Conservation (phyloP, 1,139 yeast genomes). For the Lodderomyces beijingensis region DNA sequence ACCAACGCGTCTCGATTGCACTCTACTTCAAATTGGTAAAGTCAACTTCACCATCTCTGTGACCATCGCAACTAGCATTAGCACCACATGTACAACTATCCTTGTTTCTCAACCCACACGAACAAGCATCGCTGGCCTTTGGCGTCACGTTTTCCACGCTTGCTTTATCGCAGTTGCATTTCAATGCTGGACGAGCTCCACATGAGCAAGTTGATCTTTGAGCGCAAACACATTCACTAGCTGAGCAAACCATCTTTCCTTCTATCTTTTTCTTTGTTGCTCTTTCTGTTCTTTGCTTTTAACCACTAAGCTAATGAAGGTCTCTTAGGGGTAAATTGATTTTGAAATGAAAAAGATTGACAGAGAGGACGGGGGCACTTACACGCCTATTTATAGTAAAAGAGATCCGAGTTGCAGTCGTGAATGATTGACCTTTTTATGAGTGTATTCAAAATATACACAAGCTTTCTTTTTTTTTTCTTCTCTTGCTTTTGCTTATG, state of each 20-base stretch:
- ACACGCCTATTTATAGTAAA: too few relatives aligned
- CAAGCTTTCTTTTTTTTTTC: neutral
- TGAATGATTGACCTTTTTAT: too few relatives aligned
- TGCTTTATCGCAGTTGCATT: slow-evolving; percentile 43
- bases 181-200: slow-evolving; percentile 44
- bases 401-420: too few relatives aligned
- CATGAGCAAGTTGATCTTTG: slow-evolving; percentile 48
- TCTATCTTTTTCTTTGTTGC: neutral
- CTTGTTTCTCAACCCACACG: slow-evolving; percentile 45
- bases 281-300: too few relatives aligned
- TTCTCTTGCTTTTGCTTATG: neutral
- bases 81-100: slow-evolving; percentile 41
- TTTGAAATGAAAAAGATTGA: too few relatives aligned
- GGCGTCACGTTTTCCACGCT: slow-evolving; percentile 39
- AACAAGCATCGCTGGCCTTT: slow-evolving; percentile 32
- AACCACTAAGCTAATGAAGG: too few relatives aligned
- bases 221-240: slow-evolving; percentile 45
- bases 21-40: slow-evolving; percentile 35
- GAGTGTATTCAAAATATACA: too few relatives aligned
- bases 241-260: slow-evolving; percentile 24
- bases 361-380: too few relatives aligned
- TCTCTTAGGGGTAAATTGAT: too few relatives aligned
- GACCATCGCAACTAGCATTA: slow-evolving; percentile 33
- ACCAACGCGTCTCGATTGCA: too few relatives aligned
- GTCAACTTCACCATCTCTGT: slow-evolving; percentile 46